phyloP scores from a whole-genome alignment of 306 rosid genomes.

The barrel medic (Medicago truncatula) region DNA sequence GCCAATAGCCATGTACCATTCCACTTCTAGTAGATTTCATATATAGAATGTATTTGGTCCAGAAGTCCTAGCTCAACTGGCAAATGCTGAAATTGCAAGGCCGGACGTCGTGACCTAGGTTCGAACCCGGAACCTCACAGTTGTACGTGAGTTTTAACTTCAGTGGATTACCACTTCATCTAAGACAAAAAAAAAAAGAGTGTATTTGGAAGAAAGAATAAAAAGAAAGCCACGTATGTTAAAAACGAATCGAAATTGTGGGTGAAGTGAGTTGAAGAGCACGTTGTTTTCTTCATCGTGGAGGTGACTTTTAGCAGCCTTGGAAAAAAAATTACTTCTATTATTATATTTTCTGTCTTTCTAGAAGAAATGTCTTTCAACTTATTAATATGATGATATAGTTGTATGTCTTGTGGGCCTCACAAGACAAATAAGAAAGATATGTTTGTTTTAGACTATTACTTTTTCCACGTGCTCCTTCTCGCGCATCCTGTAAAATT shows the following conservation, averaged over 20 bases:
- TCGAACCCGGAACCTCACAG: too few relatives aligned
- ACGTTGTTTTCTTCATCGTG: neutral
- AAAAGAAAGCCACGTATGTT: neutral
- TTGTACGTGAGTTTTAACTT: too few relatives aligned
- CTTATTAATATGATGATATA: neutral
- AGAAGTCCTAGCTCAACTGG: too few relatives aligned
- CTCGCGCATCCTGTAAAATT: too few relatives aligned
- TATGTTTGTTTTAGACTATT: too few relatives aligned
- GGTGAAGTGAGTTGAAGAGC: neutral
- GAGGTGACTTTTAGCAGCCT: neutral
- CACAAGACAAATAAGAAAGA: neutral
- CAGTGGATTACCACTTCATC: too few relatives aligned
- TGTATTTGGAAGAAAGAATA: neutral
- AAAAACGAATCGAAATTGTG: neutral
- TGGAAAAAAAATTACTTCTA: neutral
- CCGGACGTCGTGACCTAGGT: too few relatives aligned
- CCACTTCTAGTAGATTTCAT: neutral
- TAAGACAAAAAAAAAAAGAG: too few relatives aligned
- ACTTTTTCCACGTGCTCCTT: too few relatives aligned
- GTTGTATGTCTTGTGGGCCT: neutral
- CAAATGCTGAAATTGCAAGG: too few relatives aligned
- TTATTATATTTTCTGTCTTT: neutral
- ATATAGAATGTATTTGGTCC: too few relatives aligned
- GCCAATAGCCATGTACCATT: neutral
- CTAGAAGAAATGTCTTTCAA: conserved; percentile 2